Conservation (phyloP, 495 filamentous ascomycete genomes). For the Penicillium cinerascens region DNA sequence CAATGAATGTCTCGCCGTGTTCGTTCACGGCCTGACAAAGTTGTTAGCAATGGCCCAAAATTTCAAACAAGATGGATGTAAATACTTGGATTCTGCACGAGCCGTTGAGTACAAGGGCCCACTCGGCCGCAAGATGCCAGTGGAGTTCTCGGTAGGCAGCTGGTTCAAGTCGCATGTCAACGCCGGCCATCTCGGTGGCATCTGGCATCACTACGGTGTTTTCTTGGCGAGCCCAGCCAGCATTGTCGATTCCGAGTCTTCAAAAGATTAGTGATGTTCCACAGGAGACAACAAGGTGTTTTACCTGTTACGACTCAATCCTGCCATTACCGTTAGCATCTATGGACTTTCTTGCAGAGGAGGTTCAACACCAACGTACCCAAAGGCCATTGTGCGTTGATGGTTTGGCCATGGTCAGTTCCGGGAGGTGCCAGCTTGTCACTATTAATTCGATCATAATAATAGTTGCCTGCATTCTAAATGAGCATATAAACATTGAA, state of each 20-base stretch:
- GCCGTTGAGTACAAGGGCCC: slow-evolving; percentile 64
- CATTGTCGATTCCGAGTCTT: slow-evolving; percentile 49
- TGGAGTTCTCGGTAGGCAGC: slow-evolving; percentile 67
- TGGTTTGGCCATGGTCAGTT: slow-evolving; percentile 59
- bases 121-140: slow-evolving; percentile 69
- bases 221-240: slow-evolving; percentile 70
- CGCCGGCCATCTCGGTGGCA: slow-evolving; percentile 67
- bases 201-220: slow-evolving; percentile 60
- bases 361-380: slow-evolving; percentile 42
- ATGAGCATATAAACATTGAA: not conserved
- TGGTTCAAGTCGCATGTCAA: slow-evolving; percentile 71
- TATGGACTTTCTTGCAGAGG: not conserved
- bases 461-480: slow-evolving; percentile 42
- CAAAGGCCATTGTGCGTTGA: slow-evolving; percentile 70
- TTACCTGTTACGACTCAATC: slow-evolving; percentile 57
- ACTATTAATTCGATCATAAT: slow-evolving; percentile 62
- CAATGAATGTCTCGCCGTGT: slow-evolving; percentile 60
- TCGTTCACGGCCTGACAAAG: slow-evolving; percentile 51
- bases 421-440: slow-evolving; percentile 64
- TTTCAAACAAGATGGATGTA: not conserved
- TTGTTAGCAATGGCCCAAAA: not conserved
- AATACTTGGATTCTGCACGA: slow-evolving; percentile 51
- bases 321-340: slow-evolving; percentile 10
- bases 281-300: not conserved
- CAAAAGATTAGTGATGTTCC: not conserved